These are phyloP conservation scores for Cryptosporidium baileyi DNA, from an alignment of 169 alveolate species.

Conservation along the genomic window DNA sequence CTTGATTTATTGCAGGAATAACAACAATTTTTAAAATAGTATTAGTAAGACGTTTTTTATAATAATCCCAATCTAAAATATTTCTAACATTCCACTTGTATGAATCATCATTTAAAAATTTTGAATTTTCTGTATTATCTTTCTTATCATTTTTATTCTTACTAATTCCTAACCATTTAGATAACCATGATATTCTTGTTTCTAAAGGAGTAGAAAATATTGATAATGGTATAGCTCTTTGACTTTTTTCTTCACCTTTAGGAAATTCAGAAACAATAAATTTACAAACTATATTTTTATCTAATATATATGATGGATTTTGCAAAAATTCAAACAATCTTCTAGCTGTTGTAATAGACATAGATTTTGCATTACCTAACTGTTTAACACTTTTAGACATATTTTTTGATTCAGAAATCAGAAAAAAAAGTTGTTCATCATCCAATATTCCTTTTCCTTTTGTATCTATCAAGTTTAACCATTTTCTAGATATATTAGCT, in stretches of 20 bases:
- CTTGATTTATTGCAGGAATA: constrained; percentile 95
- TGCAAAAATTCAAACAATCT: constrained; percentile 92
- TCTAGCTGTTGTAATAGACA: constrained; percentile 93
- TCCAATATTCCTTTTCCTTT: constrained; percentile 88
- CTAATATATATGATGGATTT: constrained; percentile 81
- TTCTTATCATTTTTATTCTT: constrained; percentile 50
- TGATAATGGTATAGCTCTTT: constrained; percentile 94
- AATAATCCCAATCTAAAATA: constrained; percentile 96
- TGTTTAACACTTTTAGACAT: constrained; percentile 88
- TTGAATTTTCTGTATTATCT: constrained; percentile 37
- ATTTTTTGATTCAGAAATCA: constrained; percentile 90
- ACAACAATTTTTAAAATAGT: constrained; percentile 91
- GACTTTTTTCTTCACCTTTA: constrained; percentile 90
- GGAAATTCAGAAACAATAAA: constrained; percentile 92
- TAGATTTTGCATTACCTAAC: constrained; percentile 91
- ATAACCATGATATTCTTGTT: constrained; percentile 78
- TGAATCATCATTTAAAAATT: neutral
- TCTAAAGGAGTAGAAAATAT: constrained; percentile 87
- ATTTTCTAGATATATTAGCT: constrained; percentile 91
- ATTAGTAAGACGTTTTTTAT: constrained; percentile 92
- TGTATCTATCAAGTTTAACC: constrained; percentile 89
- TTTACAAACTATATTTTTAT: constrained; percentile 84
- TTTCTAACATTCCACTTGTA: constrained; percentile 85
- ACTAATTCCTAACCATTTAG: constrained; percentile 84
- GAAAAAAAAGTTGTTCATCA: constrained; percentile 91